Base-by-base conservation (phyloP, 257 asterid species). In the Leonotis leonurus region DNA sequence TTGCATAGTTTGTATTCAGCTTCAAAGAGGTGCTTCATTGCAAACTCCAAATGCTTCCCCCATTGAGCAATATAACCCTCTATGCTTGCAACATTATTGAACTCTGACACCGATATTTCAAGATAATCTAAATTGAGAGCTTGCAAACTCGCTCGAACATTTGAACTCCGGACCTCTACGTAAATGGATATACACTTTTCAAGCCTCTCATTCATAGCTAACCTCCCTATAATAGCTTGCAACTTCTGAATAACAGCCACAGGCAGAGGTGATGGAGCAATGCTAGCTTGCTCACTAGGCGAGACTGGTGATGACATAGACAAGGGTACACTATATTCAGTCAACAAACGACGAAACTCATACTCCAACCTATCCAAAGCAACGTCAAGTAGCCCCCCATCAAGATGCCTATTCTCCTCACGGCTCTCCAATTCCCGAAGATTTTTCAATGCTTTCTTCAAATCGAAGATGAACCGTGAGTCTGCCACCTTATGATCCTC, bases 41-140 rank as follows among this genome's bases (percentile, higher is more conserved):
- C 90, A 61, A 92, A 89, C 77, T 89, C 97, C 80, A 92, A 76
- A 76, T 92, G 96, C 78, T 73, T 76, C 8, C 95, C 94, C 99
- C 99, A 92, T 52, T 77, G 81, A 68, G 83, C 65, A 52, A 92
- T 86, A 52, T 82, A 80, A 25, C 77, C 77, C 60, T 86, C 95
- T 58, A 91, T 83, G 74, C 95, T 86, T 29, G 81, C 82, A 49
- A 86, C 86, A 17, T 73, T 80, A 68, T 91, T 84, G 72, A 91
- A 84, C 73, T 91, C 95, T 3, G 93, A 85, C 3, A 83, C 89
- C 9, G 95, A 86, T 56, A 89, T 86, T 65, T 86, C 97, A 30
- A 92, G 92, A 70, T 92, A 92, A 72, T 89, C 99, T 84, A 92
- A 71, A 76, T 77, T 82, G 56, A 92, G 97, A 4, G 95, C 95